phyloP scores from a whole-genome alignment of 768 basidiomycete species.

The Psilocybe cubensis region DNA sequence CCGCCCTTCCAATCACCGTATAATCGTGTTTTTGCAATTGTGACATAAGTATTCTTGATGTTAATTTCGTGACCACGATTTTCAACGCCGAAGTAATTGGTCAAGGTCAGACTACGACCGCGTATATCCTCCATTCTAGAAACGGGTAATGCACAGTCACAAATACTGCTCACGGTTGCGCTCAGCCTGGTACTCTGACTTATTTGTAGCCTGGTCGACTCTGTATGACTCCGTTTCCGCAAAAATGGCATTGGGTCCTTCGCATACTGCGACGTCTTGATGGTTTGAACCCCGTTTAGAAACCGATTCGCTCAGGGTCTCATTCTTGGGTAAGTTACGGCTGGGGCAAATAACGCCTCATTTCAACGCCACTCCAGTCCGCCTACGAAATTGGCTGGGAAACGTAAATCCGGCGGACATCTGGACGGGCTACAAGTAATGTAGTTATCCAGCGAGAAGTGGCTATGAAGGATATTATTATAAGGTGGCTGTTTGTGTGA shows the following conservation, averaged over 20 bases:
- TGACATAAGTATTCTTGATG: conserved; percentile 6
- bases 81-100: not conserved
- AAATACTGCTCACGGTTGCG: not conserved
- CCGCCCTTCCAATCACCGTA: conserved; percentile 1
- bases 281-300: conserved; percentile 17
- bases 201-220: not conserved
- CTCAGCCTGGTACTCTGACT: conserved; percentile 5
- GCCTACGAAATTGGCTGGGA: not conserved
- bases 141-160: conserved; percentile 7
- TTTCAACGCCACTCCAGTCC: conserved; percentile 19
- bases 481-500: conserved; percentile 5
- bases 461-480: not conserved
- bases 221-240: conserved; percentile 13
- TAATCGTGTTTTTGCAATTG: conserved; percentile 15
- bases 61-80: conserved; percentile 7
- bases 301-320: conserved; percentile 16
- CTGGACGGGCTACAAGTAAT: not conserved
- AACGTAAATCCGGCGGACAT: conserved; percentile 12
- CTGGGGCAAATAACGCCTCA: conserved; percentile 13
- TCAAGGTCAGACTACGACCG: not conserved
- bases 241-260: conserved; percentile 14
- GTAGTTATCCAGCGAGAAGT: not conserved
- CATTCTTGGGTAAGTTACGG: conserved; percentile 8
- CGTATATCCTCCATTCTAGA: conserved; percentile 4
- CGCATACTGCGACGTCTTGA: conserved; percentile 15